These are phyloP conservation scores for Boletus pseudo-olivaceus DNA, from an alignment of 768 basidiomycete species.

Conservation along the genomic window DNA sequence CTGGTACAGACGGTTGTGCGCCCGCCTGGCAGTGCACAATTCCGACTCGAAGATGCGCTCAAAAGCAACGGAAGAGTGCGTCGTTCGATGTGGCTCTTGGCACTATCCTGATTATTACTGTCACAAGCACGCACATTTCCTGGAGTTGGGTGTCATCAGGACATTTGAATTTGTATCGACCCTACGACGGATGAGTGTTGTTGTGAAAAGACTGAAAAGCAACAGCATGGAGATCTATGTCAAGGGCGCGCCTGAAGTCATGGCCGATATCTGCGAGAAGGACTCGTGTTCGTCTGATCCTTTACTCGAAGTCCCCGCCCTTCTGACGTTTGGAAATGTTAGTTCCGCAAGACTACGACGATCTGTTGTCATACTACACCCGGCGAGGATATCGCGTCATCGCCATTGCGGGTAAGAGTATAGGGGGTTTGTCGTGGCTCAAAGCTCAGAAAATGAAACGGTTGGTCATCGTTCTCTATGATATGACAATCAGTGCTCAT, in stretches of 20 bases:
- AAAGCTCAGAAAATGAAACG: conserved; percentile 96
- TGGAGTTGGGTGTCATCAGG: conserved; percentile 94
- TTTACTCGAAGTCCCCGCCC: neutral
- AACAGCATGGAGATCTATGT: conserved; percentile 96
- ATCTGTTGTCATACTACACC: conserved; percentile 94
- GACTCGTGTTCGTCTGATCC: conserved; percentile 74
- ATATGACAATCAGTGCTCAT: conserved; percentile 6
- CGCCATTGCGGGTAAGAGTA: conserved; percentile 93
- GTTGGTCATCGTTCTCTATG: conserved; percentile 37
- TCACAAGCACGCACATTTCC: conserved; percentile 86
- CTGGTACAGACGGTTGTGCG: conserved; percentile 96
- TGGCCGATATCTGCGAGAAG: conserved; percentile 90
- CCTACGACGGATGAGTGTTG: conserved; percentile 93
- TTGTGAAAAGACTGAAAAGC: conserved; percentile 93
- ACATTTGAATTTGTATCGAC: conserved; percentile 96
- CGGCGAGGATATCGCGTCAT: conserved; percentile 96
- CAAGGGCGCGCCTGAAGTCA: conserved; percentile 99
- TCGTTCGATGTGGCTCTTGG: neutral
- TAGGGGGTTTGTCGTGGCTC: conserved; percentile 92
- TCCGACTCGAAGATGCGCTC: conserved; percentile 90
- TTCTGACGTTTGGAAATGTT: conserved; percentile 12
- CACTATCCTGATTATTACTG: neutral
- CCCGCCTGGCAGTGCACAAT: conserved; percentile 89
- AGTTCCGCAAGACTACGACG: conserved; percentile 98
- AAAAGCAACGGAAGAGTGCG: conserved; percentile 76